Conservation (phyloP, 192 early-diverging fungal genomes). For the Coemansia interrupta region DNA sequence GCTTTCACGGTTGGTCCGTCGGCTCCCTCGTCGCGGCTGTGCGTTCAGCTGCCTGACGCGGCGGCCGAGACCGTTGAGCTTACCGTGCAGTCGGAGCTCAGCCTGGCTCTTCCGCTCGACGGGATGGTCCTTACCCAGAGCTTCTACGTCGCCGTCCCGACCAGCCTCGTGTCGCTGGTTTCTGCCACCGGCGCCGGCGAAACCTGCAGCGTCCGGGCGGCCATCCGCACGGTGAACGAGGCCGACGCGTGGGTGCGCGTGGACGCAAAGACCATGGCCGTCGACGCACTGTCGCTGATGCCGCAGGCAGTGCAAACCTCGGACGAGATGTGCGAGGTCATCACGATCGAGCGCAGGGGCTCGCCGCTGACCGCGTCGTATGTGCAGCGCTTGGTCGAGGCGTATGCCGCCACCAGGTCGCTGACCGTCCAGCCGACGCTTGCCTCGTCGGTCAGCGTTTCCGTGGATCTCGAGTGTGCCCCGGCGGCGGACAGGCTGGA, state of each 20-base stretch:
- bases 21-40: conserved; percentile 3
- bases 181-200: not conserved
- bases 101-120: not conserved
- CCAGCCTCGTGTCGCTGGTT: conserved; percentile 2
- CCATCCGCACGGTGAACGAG: not conserved
- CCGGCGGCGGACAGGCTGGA: not conserved
- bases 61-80: not conserved
- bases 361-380: not conserved
- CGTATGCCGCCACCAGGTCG: not conserved
- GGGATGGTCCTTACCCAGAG: conserved; percentile 14
- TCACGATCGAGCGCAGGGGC: not conserved
- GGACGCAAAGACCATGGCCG: conserved; percentile 1
- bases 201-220: not conserved
- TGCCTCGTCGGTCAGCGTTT: not conserved
- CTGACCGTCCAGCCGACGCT: not conserved
- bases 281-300: not conserved
- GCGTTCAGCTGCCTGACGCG: conserved; percentile 5
- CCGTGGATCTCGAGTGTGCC: not conserved
- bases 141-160: conserved; percentile 6
- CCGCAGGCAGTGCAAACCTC: not conserved
- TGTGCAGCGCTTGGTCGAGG: not conserved
- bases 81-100: conserved; percentile 10
- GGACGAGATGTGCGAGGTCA: not conserved
- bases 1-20: not conserved
- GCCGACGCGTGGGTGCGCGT: conserved; percentile 2